Base-by-base conservation (phyloP, 1,139 yeast species). In the Kluyveromyces sp. region DNA sequence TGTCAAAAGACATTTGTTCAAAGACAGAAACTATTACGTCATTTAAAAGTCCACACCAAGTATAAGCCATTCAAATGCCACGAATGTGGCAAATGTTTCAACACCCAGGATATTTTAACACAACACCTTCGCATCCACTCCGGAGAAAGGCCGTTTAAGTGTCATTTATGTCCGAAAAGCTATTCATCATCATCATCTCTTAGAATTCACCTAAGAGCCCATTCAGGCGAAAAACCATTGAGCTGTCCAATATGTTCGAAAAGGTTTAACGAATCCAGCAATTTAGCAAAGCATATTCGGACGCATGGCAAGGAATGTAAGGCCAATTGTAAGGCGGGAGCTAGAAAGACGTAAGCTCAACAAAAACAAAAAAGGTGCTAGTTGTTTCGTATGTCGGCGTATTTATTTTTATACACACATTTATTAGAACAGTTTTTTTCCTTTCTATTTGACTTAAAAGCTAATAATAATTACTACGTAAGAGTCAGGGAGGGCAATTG, bases 201-300 rank as follows among this genome's bases (percentile, higher is more conserved):
- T 32, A 71, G 75, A 10, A 78, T 78, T 6, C 98, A 92, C 67
- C 62, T 77, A 58, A 71, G 98, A 46, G 81, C 79, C 0, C 98
- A 92, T 61, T 86, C 96, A 0, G 98, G 97, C 4, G 97, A 85
- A 52, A 87, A 86, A 63, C 97, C 97, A 1, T 72, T 89, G 53
- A 69, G 66, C 39, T 92, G 98, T 65, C 82, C 81, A 53, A 85
- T 88, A 0, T 92, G 98, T 63, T 83, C 79, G 27, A 88, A 87
- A 64, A 69, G 88, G 45, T 92, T 92, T 60, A 83, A 94, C 50
- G 97, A 92, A 62, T 81, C 92, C 40, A 84, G 95, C 15, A 90
- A 92, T 61, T 70, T 90, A 56, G 82, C 88, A 27, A 92, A 92
- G 59, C 98, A 92, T 63, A 77, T 87, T 81, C 83, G 78, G 58